phyloP scores from a whole-genome alignment of 257 asterid species.

The Solanum tarapatanum region DNA sequence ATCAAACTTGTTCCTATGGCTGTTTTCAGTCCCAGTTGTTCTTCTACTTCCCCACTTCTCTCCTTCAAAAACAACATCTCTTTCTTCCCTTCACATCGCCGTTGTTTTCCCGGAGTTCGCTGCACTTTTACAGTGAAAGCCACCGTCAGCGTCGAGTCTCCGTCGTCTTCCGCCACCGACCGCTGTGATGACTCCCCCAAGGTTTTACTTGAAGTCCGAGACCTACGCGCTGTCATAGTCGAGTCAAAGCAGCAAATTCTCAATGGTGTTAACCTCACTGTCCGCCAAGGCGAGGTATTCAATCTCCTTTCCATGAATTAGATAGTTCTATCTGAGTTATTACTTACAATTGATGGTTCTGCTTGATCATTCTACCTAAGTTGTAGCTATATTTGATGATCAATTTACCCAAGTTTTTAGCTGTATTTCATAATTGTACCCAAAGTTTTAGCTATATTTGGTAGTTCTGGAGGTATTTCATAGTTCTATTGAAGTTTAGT shows the following conservation, averaged over 20 bases:
- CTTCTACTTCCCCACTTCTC: slow-evolving; percentile 18
- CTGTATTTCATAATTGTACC: not conserved
- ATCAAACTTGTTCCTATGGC: slow-evolving; percentile 35
- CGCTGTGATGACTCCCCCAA: slow-evolving; percentile 23
- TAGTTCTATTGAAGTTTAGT: not conserved
- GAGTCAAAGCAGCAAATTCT: slow-evolving; percentile 69
- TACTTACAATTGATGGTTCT: not conserved
- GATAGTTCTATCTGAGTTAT: not conserved
- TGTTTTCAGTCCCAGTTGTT: slow-evolving; percentile 20
- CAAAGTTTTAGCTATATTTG: not conserved
- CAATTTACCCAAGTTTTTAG: not conserved
- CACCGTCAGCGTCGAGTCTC: slow-evolving; percentile 44
- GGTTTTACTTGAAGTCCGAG: slow-evolving; percentile 74
- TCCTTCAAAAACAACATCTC: slow-evolving; percentile 15
- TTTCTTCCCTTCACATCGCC: slow-evolving; percentile 12
- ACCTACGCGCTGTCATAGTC: slow-evolving; percentile 59
- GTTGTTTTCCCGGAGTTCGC: slow-evolving; percentile 13
- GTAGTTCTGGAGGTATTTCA: not conserved
- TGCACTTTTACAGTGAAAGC: slow-evolving; percentile 28
- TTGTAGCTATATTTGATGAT: not conserved
- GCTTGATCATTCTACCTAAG: not conserved
- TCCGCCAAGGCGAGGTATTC: slow-evolving; percentile 81
- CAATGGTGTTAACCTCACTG: slow-evolving; percentile 85
- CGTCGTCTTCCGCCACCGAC: slow-evolving; percentile 35
- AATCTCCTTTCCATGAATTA: not conserved